Evolutionary conservation across 495 filamentous ascomycete genomes (phyloP), one percentile per base, ranked within the genome.

Genomic region (Hyphodiscus hymeniophilus): DNA sequence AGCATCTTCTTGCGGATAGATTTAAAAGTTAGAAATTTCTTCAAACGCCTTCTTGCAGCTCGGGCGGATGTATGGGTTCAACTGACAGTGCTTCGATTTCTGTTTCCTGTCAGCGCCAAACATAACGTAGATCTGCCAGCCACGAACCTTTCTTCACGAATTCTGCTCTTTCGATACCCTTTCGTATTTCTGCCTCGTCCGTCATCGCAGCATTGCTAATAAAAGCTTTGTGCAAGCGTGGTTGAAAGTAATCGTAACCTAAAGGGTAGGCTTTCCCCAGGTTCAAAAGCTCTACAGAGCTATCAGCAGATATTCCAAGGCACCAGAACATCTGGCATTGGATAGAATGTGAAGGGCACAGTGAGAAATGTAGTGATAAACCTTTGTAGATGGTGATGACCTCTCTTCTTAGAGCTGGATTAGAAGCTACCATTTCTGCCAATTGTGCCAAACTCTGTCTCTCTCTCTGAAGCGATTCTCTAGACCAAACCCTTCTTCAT

Each of bases 341-440:
- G 20, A 23, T 23, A 42, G 13, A 22, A 5, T 42, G 28, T 15
- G 16, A 12, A 35, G n/a, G 22, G n/a, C n/a, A n/a, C n/a, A 30
- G 33, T 21, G 33, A 34, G 44, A 3, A 40, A 48, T 7, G 41
- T 20, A n/a, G 28, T 16, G 32, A 47, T 16, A 12, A 63, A 87
- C 90, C 85, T 81, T 95, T 96, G 72, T 98, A 98, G 42, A 96
- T 78, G 16, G 75, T 74, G 43, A 94, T 87, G 26, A 96, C 92
- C 60, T 94, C 80, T 41, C 75, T 71, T 38, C 89, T 78, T 4
- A 95, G 76, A 46, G 74, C 31, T 32, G 49, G 36, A 22, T 55
- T 60, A 13, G 54, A 8, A 7, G 50, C 22, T 43, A 54, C n/a
- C 18, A n/a, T 15, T 38, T 15, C 18, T 38, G 34, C 18, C n/a